Conservation (phyloP, 116 monocot species). For the Posidonia oceanica region DNA sequence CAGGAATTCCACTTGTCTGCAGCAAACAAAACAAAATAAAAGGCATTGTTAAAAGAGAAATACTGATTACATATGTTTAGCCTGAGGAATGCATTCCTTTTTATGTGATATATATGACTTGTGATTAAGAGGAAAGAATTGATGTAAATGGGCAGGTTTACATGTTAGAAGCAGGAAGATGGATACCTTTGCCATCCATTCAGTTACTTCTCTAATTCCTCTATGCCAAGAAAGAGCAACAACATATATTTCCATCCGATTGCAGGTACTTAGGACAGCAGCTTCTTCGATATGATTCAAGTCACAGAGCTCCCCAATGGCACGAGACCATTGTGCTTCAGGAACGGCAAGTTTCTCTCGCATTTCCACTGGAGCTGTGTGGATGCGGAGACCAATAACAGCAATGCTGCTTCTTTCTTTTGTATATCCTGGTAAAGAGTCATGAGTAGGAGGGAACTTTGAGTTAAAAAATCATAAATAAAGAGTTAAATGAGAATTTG, state of each 20-base stretch:
- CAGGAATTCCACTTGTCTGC: conserved; percentile 94
- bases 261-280: conserved; percentile 97
- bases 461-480: background rate
- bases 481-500: too few relatives aligned
- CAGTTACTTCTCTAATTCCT: conserved; percentile 85
- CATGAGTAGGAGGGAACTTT: background rate
- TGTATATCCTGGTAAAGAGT: conserved; percentile 60
- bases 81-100: too few relatives aligned
- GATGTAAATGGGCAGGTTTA: background rate
- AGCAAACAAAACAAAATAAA: background rate
- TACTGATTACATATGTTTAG: too few relatives aligned
- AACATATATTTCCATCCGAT: conserved; percentile 98
- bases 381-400: conserved; percentile 85
- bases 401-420: conserved; percentile 92
- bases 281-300: conserved; percentile 98
- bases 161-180: background rate
- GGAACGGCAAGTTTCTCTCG: conserved; percentile 96
- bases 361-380: conserved; percentile 99
- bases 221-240: conserved; percentile 92
- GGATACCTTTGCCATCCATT: conserved; percentile 95
- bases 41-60: background rate
- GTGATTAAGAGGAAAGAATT: background rate
- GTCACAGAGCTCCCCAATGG: conserved; percentile 77
- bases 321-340: conserved; percentile 81
- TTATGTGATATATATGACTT: too few relatives aligned